phyloP scores from a whole-genome alignment of 2,329 filamentous ascomycete species.

The Fusarium globosum region DNA sequence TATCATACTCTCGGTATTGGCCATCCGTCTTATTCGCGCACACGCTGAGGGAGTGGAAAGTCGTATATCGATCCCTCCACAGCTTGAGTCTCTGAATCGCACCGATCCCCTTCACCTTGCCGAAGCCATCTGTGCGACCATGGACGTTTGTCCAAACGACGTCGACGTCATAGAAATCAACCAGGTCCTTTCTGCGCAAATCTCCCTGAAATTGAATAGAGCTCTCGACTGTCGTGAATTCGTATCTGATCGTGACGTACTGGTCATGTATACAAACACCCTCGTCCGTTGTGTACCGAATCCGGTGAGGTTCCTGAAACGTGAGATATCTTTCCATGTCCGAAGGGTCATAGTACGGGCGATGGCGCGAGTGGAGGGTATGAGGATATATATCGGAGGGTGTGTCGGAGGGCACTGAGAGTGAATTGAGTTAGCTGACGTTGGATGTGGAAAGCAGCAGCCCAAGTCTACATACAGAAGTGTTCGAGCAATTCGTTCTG shows the following conservation, averaged over 20 bases:
- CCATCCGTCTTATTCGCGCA: conserved; percentile 60
- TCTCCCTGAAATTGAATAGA: conserved; percentile 63
- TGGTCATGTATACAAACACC: conserved; percentile 61
- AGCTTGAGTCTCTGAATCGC: conserved; percentile 64
- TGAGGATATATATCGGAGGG: conserved; percentile 60
- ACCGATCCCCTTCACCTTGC: conserved; percentile 61
- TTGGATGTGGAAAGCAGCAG: not conserved
- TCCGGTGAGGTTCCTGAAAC: conserved; percentile 60
- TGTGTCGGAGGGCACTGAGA: conserved; percentile 58
- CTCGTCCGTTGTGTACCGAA: conserved; percentile 60
- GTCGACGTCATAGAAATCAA: conserved; percentile 64
- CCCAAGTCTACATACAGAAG: conserved; percentile 53
- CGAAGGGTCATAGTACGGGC: conserved; percentile 61
- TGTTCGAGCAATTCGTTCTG: conserved; percentile 64
- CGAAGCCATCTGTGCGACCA: conserved; percentile 61
- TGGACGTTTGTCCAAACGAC: conserved; percentile 64
- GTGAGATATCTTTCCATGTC: conserved; percentile 62
- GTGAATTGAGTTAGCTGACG: conserved; percentile 9
- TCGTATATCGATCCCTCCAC: conserved; percentile 61
- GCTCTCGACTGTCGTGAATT: conserved; percentile 61
- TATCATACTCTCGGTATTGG: conserved; percentile 60
- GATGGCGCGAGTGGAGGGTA: conserved; percentile 62
- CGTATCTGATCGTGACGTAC: conserved; percentile 60
- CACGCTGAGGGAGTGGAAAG: conserved; percentile 60
- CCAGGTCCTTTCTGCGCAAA: conserved; percentile 58